These are phyloP conservation scores for Tetrahymena borealis DNA, from an alignment of 73 alveolate genomes.

Conservation along the genomic window DNA sequence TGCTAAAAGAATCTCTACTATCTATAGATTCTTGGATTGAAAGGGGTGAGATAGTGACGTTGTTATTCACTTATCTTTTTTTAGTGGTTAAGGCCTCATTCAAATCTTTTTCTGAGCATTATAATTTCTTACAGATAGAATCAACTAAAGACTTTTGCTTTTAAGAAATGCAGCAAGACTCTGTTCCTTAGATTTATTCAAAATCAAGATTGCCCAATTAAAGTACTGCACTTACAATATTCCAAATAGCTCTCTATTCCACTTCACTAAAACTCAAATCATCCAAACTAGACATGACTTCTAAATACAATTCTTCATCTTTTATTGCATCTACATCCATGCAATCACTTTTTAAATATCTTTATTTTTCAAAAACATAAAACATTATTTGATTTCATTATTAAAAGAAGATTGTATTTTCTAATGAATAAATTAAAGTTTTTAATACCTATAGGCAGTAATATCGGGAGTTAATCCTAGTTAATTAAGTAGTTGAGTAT, in stretches of 20 bases:
- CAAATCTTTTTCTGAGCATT: slow-evolving; percentile 39
- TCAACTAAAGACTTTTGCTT: slow-evolving; percentile 46
- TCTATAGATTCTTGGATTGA: slow-evolving; percentile 37
- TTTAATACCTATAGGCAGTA: slow-evolving; percentile 27
- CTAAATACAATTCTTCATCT: slow-evolving; percentile 57
- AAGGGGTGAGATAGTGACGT: slow-evolving; percentile 40
- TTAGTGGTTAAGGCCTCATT: slow-evolving; percentile 36
- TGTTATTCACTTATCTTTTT: slow-evolving; percentile 34
- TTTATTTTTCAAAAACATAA: no score
- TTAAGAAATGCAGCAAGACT: slow-evolving; percentile 53
- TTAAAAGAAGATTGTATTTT: slow-evolving; percentile 28
- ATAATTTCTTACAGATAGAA: slow-evolving; percentile 54
- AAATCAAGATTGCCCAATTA: slow-evolving; percentile 81
- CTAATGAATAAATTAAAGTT: slow-evolving; percentile 25
- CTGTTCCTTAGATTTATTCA: slow-evolving; percentile 59
- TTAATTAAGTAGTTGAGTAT: slow-evolving; percentile 26
- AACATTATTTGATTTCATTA: not conserved
- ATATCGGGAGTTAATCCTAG: slow-evolving; percentile 17
- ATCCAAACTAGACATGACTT: slow-evolving; percentile 37
- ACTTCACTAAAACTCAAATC: slow-evolving; percentile 35
- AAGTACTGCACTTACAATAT: slow-evolving; percentile 49
- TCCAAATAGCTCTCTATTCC: slow-evolving; percentile 53
- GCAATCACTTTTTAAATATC: not conserved
- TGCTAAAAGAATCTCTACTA: slow-evolving; percentile 87
- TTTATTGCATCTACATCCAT: slow-evolving; percentile 30